phyloP scores from a whole-genome alignment of 108 stramenopile genomes.

The Fragilaria radians region DNA sequence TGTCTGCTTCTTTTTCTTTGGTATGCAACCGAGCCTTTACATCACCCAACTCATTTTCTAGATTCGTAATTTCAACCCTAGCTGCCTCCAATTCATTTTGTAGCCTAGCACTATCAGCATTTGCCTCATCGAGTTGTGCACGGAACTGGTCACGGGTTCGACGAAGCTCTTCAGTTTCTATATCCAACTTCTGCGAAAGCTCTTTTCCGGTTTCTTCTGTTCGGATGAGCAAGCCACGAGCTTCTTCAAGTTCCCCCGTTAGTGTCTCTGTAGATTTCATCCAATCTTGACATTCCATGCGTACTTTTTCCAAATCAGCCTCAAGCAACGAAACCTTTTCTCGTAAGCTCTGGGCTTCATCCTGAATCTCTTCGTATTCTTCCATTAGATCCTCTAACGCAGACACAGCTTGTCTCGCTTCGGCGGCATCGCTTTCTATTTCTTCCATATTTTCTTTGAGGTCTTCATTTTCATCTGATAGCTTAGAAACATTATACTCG shows the following conservation, averaged over 20 bases:
- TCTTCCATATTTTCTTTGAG: slow-evolving; percentile 12
- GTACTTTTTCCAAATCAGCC: background rate
- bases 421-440: slow-evolving; percentile 7
- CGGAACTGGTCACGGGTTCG: too few species aligned
- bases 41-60: background rate
- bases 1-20: background rate
- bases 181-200: too few species aligned
- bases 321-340: background rate
- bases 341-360: background rate
- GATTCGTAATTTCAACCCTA: background rate
- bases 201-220: background rate
- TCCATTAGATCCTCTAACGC: background rate
- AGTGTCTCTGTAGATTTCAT: background rate
- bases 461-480: slow-evolving; percentile 12
- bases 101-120: background rate
- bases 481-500: background rate
- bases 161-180: too few species aligned
- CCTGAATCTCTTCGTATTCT: background rate
- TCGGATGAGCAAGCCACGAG: background rate
- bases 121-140: background rate
- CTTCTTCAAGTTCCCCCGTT: background rate
- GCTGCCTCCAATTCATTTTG: background rate
- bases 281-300: background rate
- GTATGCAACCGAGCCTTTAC: background rate
- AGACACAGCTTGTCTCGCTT: background rate